These are phyloP conservation scores for Nicotiana noctiflora DNA, from an alignment of 257 asterid species.

Conservation along the genomic window DNA sequence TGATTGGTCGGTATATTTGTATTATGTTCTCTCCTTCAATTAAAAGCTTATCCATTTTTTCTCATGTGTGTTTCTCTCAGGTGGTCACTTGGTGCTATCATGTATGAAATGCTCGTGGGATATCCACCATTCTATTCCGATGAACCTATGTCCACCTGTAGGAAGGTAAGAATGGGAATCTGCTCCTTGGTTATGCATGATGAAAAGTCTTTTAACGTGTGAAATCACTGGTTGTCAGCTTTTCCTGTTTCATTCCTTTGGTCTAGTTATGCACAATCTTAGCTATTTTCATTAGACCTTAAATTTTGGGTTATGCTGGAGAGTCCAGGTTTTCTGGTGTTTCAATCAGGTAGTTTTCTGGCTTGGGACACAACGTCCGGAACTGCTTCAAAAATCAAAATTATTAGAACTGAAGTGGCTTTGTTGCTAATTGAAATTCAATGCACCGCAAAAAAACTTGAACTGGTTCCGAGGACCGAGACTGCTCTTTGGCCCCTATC, in stretches of 20 bases:
- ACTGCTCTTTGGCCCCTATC: background rate
- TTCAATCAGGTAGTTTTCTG: background rate
- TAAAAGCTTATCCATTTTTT: slow-evolving; percentile 4
- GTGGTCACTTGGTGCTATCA: slow-evolving; percentile 99
- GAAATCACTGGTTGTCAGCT: background rate
- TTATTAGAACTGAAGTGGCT: background rate
- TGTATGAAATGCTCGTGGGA: slow-evolving; percentile 98
- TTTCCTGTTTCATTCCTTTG: background rate
- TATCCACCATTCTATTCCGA: slow-evolving; percentile 97
- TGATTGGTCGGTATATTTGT: slow-evolving; percentile 61
- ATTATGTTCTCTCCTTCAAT: slow-evolving; percentile 11
- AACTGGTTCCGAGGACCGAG: background rate
- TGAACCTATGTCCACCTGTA: slow-evolving; percentile 94
- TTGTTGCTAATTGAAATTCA: background rate
- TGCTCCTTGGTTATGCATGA: background rate
- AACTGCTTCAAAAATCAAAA: background rate
- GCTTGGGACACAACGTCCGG: background rate
- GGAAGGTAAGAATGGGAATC: slow-evolving; percentile 48
- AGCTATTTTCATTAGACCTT: background rate
- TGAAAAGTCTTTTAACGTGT: background rate
- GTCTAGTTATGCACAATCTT: background rate
- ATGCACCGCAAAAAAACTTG: background rate
- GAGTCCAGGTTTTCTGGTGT: background rate
- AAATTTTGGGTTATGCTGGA: background rate
- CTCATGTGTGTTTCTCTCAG: slow-evolving; percentile 25